A percentile compares a stretch with the other conserved stretches of the same genome.
These are phyloP conservation scores for Leonotis leonurus DNA, from an alignment of 257 asterid genomes.

Conservation along the genomic window DNA sequence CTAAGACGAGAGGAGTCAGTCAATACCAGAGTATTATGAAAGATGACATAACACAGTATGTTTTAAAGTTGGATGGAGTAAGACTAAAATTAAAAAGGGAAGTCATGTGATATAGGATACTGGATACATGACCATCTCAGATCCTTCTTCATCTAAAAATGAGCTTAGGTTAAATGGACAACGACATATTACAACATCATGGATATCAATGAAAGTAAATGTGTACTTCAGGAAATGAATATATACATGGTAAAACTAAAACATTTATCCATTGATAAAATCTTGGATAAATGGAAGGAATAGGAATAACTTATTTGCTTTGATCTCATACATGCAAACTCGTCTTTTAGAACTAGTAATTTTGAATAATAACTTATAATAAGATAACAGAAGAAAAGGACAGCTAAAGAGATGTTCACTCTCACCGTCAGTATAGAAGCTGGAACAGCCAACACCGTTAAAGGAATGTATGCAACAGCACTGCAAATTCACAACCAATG, in stretches of 20 bases:
- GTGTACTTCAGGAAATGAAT: not conserved
- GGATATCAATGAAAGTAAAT: too few relatives aligned
- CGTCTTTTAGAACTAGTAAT: not conserved
- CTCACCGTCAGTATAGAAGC: slow-evolving; percentile 91
- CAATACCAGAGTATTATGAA: not conserved
- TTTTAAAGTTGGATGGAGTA: slow-evolving; percentile 5
- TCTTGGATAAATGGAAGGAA: too few relatives aligned
- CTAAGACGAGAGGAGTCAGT: not conserved
- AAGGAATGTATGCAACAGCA: slow-evolving; percentile 89
- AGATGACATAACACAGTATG: too few relatives aligned
- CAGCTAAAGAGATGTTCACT: not conserved
- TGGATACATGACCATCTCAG: not conserved
- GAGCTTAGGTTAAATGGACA: not conserved
- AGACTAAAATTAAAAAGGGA: too few relatives aligned
- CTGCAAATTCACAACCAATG: slow-evolving; percentile 39
- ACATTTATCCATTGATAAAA: too few relatives aligned
- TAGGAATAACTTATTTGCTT: not conserved
- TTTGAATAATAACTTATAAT: not conserved
- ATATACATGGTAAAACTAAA: too few relatives aligned
- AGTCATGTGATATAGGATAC: too few relatives aligned
- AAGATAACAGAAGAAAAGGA: not conserved
- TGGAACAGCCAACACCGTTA: slow-evolving; percentile 93
- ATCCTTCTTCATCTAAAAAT: not conserved
- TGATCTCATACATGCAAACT: not conserved
- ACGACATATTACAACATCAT: not conserved